Evolutionary conservation across 2,329 filamentous ascomycete species (phyloP).

Genomic region (Colletotrichum destructivum): DNA sequence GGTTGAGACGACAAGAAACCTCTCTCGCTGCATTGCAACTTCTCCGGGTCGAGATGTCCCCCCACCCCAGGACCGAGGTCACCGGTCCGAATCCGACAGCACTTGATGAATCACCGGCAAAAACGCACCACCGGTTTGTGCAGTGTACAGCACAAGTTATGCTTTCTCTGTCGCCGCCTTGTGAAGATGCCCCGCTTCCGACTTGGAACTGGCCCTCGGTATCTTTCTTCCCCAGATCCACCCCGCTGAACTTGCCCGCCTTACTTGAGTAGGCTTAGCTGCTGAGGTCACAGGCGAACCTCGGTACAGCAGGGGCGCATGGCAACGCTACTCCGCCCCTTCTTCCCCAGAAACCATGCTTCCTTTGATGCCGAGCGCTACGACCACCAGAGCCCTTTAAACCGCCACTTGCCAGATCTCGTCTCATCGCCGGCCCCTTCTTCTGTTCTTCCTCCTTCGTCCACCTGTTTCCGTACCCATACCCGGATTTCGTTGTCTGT

Average conservation of each 20-base stretch:
- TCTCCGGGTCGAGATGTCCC: not conserved
- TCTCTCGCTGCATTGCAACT: not conserved
- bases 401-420: constrained; percentile 30
- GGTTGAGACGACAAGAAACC: not conserved
- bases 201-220: constrained; percentile 38
- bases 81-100: constrained; percentile 3
- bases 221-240: constrained; percentile 43
- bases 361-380: constrained; percentile 31
- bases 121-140: not conserved
- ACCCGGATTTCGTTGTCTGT: constrained; percentile 41
- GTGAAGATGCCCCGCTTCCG: constrained; percentile 14
- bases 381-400: constrained; percentile 32
- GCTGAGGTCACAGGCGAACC: constrained; percentile 42
- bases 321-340: constrained; percentile 41
- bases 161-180: constrained; percentile 24
- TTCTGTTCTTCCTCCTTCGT: constrained; percentile 27
- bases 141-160: constrained; percentile 3
- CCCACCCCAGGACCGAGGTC: not conserved
- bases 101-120: constrained; percentile 1
- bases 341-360: constrained; percentile 39
- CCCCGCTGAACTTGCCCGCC: constrained; percentile 24
- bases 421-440: not conserved
- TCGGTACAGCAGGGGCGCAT: constrained; percentile 42
- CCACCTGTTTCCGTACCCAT: not conserved
- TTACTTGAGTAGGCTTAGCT: constrained; percentile 23